Percentiles rank a stretch among this genome's conserved stretches.
phyloP scores from a whole-genome alignment of 805 yeast species.

The Nakazawaea ishiwadae region DNA sequence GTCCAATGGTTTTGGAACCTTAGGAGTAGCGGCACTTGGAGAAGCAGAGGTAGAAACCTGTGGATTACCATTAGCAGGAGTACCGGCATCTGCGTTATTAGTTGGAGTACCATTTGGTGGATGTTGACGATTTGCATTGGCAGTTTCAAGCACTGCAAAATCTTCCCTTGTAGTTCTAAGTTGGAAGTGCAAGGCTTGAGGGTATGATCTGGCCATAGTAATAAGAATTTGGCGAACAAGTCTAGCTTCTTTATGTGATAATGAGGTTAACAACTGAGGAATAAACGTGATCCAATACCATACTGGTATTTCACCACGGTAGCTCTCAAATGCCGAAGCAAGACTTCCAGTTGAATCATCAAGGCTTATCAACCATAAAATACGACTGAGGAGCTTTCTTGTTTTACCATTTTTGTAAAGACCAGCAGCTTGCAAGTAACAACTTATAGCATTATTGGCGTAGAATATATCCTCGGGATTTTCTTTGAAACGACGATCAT shows the following conservation, averaged over 20 bases:
- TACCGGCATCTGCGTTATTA: conserved; percentile 5
- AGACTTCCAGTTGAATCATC: conserved; percentile 82
- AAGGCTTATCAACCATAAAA: conserved; percentile 87
- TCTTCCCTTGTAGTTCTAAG: conserved; percentile 94
- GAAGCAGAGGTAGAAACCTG: conserved; percentile 9
- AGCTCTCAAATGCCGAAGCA: conserved; percentile 83
- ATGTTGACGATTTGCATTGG: conserved; percentile 9
- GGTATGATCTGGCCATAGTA: conserved; percentile 92
- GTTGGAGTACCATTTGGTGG: conserved; percentile 5
- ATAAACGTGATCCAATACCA: conserved; percentile 99
- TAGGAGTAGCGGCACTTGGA: conserved; percentile 6
- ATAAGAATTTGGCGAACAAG: conserved; percentile 84
- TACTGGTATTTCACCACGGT: conserved; percentile 94
- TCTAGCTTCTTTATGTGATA: conserved; percentile 88
- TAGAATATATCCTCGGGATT: conserved; percentile 73
- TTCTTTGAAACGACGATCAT: conserved; percentile 82
- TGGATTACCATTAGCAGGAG: conserved; percentile 7
- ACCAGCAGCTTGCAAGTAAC: conserved; percentile 97
- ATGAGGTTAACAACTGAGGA: conserved; percentile 86
- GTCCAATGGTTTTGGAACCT: conserved; percentile 68
- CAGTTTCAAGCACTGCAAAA: conserved; percentile 71
- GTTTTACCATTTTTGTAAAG: conserved; percentile 90
- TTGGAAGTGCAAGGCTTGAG: conserved; percentile 96
- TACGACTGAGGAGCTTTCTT: conserved; percentile 79
- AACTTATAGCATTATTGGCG: conserved; percentile 92